Evolutionary conservation across 768 basidiomycete species (phyloP), one percentile per base, ranked within the genome.

Genomic region (Fomitopsis serialis): DNA sequence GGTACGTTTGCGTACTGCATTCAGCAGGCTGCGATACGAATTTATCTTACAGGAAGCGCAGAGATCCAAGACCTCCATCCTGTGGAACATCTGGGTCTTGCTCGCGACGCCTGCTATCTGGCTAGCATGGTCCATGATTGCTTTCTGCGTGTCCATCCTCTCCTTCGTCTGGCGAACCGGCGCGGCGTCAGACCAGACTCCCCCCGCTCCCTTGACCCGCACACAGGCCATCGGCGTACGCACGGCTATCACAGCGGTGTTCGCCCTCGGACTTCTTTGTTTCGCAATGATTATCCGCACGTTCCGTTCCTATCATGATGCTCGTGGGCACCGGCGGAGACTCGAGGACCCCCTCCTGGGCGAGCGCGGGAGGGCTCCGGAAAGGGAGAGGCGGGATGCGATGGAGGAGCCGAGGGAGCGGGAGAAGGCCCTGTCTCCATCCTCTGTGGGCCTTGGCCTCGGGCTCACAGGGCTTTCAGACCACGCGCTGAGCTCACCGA

Each of bases 81-180:
- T 73, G 40, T 80, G 85, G 85, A 87, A 87, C 55, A 80, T 86
- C 17, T 86, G 85, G 84, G 78, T 86, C 1, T 55, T 87, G 19
- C 71, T 87, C 25, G 79, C 84, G 0, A 76, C 84, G 72, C 87
- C 87, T 0, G 80, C 78, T 0, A 68, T 87, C 10, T 89, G 85
- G 82, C 78, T 88, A 53, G 77, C 85, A 8, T 89, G 85, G 85
- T 81, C 87, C 0, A 83, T 89, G 77, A 71, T 87, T 4, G 72
- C 81, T 49, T 88, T 88, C 66, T 66, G 84, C 55, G 61, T 74
- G 2, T 72, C 83, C 12, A 84, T 89, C 58, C 71, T 87, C 29
- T 75, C 81, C 7, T 89, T 79, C 56, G 74, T 87, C 48, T 87
- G 85, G 86, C 74, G 81, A 40, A 77, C 78, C 0, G 85, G 84